Percentiles rank a stretch among this genome's conserved stretches.
Evolutionary conservation across 2,329 filamentous ascomycete genomes (phyloP).

Genomic region (Aureobasidium sp.): DNA sequence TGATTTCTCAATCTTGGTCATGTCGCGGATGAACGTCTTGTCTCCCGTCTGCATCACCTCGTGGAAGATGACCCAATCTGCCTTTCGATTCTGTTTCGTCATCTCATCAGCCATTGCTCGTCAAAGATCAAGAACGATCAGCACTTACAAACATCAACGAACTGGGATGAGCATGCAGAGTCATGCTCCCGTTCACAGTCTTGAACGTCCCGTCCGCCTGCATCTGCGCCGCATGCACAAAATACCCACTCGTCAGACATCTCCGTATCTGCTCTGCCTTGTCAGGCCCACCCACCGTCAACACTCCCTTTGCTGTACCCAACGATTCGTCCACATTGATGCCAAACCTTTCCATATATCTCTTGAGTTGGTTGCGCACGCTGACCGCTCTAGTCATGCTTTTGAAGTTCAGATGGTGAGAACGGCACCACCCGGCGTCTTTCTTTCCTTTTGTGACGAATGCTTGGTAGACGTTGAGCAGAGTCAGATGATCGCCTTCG

Average conservation of each 20-base stretch:
- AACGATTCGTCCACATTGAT: slow-evolving; percentile 61
- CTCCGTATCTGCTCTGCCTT: slow-evolving; percentile 69
- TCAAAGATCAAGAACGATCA: neutral
- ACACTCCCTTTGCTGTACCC: slow-evolving; percentile 29
- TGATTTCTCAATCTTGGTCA: slow-evolving; percentile 88
- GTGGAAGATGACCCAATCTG: slow-evolving; percentile 93
- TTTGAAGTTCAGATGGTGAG: slow-evolving; percentile 83
- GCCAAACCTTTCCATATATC: slow-evolving; percentile 80
- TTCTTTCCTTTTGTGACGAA: slow-evolving; percentile 80
- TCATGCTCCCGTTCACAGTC: slow-evolving; percentile 71
- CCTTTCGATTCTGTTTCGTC: slow-evolving; percentile 72
- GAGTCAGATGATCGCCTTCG: slow-evolving; percentile 87
- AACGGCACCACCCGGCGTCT: slow-evolving; percentile 77
- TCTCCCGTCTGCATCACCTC: slow-evolving; percentile 83
- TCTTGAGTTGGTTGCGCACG: slow-evolving; percentile 76
- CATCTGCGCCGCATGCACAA: slow-evolving; percentile 90
- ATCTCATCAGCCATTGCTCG: neutral
- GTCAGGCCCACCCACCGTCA: slow-evolving; percentile 38
- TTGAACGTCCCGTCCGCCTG: slow-evolving; percentile 84
- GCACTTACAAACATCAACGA: slow-evolving; percentile 73
- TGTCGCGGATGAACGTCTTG: slow-evolving; percentile 84
- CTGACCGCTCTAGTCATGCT: slow-evolving; percentile 74
- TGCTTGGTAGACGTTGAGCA: slow-evolving; percentile 87
- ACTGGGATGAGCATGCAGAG: slow-evolving; percentile 81
- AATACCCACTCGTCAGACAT: slow-evolving; percentile 84